Evolutionary conservation across 176 grass and related monocot species (phyloP).

Genomic region (Aegilops bicornis): DNA sequence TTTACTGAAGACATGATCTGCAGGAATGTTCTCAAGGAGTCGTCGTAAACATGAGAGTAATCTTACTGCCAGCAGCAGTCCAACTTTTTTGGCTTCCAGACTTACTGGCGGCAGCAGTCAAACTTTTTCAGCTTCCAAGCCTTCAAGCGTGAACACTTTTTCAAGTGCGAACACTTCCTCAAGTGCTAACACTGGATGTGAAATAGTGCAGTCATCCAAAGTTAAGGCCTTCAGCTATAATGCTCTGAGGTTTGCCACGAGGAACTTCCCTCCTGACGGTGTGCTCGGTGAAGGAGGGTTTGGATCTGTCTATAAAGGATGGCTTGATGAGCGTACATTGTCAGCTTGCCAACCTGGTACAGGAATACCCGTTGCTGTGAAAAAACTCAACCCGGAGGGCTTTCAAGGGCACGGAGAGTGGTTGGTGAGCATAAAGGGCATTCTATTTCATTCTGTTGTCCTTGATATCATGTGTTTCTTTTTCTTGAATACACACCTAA

Average conservation of each 20-base stretch:
- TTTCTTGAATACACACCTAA: too few relatives aligned
- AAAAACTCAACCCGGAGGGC: constrained; percentile 64
- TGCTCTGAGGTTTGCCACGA: constrained; percentile 59
- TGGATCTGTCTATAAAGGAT: constrained; percentile 81
- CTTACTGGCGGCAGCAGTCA: constrained; percentile 53
- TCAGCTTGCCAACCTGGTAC: constrained; percentile 57
- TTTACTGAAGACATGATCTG: constrained; percentile 3
- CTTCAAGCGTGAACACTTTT: constrained; percentile 27
- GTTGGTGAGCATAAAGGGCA: constrained; percentile 53
- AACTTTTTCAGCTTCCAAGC: constrained; percentile 48
- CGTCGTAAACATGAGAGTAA: constrained; percentile 39
- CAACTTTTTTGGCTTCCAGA: constrained; percentile 40
- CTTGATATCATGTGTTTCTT: not conserved
- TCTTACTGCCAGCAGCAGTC: constrained; percentile 52
- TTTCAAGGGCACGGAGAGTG: constrained; percentile 69
- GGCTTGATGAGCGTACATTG: constrained; percentile 59
- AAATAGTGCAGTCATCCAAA: constrained; percentile 40
- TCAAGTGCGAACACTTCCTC: constrained; percentile 30
- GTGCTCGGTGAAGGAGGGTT: constrained; percentile 70
- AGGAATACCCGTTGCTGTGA: constrained; percentile 67
- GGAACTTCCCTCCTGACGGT: constrained; percentile 67
- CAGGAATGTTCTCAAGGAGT: constrained; percentile 48
- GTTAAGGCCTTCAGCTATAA: constrained; percentile 53
- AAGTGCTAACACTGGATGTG: constrained; percentile 36
- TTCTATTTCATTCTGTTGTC: constrained; percentile 14